These are phyloP conservation scores for Didymella glomerata DNA, from an alignment of 2,329 filamentous ascomycete species.

Conservation along the genomic window DNA sequence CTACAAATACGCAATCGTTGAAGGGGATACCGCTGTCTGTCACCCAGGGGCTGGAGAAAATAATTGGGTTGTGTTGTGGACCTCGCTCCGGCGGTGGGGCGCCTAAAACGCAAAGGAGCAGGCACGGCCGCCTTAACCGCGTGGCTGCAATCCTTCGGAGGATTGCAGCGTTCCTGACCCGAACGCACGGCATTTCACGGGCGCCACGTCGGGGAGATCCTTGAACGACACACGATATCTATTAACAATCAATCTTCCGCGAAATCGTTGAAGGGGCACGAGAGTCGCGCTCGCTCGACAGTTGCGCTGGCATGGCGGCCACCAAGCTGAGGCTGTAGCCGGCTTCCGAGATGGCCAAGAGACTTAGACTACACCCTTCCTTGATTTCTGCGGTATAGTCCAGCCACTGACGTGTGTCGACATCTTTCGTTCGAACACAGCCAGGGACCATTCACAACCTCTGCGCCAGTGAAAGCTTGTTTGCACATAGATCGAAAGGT, in stretches of 20 bases:
- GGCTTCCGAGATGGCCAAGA: conserved; percentile 9
- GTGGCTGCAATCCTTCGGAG: conserved; percentile 13
- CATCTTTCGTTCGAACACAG: background rate
- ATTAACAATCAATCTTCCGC: background rate
- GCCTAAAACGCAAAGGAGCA: conserved; percentile 5
- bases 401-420: conserved; percentile 7
- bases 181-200: conserved; percentile 9
- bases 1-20: background rate
- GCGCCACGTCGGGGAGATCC: conserved; percentile 18
- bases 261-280: background rate
- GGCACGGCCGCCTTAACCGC: conserved; percentile 8
- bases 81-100: conserved; percentile 8
- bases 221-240: background rate
- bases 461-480: background rate
- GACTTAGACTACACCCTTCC: conserved; percentile 1
- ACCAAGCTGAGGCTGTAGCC: background rate
- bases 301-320: background rate
- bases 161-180: background rate
- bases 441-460: background rate
- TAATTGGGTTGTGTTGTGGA: conserved; percentile 7
- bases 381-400: background rate
- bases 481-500: background rate
- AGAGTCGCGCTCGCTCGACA: background rate
- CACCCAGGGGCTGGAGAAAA: conserved; percentile 6
- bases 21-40: conserved; percentile 10